These are phyloP conservation scores for Colletotrichum tropicicola DNA, from an alignment of 2,329 filamentous ascomycete genomes.

Conservation along the genomic window DNA sequence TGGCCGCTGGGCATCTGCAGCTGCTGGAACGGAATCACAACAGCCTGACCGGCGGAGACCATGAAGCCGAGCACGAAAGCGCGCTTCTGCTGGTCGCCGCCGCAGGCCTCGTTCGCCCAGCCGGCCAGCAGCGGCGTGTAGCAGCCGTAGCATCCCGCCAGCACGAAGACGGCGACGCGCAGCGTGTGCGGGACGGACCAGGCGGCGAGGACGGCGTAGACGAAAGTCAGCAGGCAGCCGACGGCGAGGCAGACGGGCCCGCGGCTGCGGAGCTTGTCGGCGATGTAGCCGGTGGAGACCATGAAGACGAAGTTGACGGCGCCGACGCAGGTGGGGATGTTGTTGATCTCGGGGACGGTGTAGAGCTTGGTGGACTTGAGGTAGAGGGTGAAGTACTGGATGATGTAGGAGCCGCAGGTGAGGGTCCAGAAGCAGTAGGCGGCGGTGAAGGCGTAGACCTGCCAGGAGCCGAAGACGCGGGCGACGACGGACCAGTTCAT, in stretches of 20 bases:
- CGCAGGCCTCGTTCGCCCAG: conserved; percentile 50
- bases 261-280: conserved; percentile 46
- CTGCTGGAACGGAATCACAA: conserved; percentile 50
- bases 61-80: conserved; percentile 50
- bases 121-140: conserved; percentile 51
- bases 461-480: conserved; percentile 51
- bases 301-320: conserved; percentile 54
- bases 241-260: conserved; percentile 46
- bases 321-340: conserved; percentile 52
- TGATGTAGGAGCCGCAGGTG: conserved; percentile 47
- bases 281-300: conserved; percentile 44
- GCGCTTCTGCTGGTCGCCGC: conserved; percentile 52
- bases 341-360: conserved; percentile 51
- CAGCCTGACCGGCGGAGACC: conserved; percentile 45
- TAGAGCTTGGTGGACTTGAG: conserved; percentile 45
- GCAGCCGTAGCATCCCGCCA: conserved; percentile 50
- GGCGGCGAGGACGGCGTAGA: conserved; percentile 45
- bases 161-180: conserved; percentile 49
- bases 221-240: conserved; percentile 43
- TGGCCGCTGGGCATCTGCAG: conserved; percentile 45
- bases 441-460: conserved; percentile 52
- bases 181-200: conserved; percentile 48
- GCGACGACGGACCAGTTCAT: conserved; percentile 46
- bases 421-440: conserved; percentile 50
- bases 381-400: conserved; percentile 52